These are phyloP conservation scores for Globisporangium megalacanthum DNA, from an alignment of 352 stramenopile genomes.

Conservation along the genomic window DNA sequence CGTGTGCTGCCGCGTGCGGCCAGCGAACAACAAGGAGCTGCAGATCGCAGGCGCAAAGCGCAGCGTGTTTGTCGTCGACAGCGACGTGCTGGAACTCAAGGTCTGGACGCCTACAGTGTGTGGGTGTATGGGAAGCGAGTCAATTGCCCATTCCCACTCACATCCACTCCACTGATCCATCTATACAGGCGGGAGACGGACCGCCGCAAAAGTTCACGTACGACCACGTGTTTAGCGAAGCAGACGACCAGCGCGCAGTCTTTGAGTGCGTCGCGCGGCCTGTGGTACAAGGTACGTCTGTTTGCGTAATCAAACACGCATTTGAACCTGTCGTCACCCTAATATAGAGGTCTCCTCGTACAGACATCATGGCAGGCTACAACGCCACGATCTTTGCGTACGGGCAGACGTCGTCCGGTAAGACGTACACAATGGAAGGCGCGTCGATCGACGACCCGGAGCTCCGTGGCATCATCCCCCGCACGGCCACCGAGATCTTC, in stretches of 20 bases:
- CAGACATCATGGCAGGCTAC: slow-evolving; percentile 90
- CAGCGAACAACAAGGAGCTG: slow-evolving; percentile 76
- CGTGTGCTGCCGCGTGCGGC: slow-evolving; percentile 79
- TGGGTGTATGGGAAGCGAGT: neutral
- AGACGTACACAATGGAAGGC: slow-evolving; percentile 89
- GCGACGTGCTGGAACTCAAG: slow-evolving; percentile 65
- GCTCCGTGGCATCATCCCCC: slow-evolving; percentile 84
- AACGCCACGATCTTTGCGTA: slow-evolving; percentile 95
- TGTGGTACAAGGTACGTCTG: slow-evolving; percentile 74
- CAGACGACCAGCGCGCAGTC: slow-evolving; percentile 76
- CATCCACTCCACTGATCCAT: neutral
- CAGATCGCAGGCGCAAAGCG: slow-evolving; percentile 50
- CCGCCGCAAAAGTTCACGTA: slow-evolving; percentile 82
- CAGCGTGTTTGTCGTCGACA: slow-evolving; percentile 41
- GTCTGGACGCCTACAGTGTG: slow-evolving; percentile 10
- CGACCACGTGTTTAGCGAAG: slow-evolving; percentile 86
- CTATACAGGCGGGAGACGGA: slow-evolving; percentile 37
- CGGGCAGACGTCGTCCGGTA: slow-evolving; percentile 86
- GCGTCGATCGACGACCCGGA: slow-evolving; percentile 83
- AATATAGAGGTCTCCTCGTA: neutral
- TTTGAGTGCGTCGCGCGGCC: slow-evolving; percentile 87
- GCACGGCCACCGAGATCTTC: slow-evolving; percentile 86
- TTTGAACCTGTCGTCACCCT: no score
- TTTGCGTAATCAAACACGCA: no score
- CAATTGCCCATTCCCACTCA: neutral